Base-by-base conservation (phyloP, 495 filamentous ascomycete species). In the Penicillium flavigenum region DNA sequence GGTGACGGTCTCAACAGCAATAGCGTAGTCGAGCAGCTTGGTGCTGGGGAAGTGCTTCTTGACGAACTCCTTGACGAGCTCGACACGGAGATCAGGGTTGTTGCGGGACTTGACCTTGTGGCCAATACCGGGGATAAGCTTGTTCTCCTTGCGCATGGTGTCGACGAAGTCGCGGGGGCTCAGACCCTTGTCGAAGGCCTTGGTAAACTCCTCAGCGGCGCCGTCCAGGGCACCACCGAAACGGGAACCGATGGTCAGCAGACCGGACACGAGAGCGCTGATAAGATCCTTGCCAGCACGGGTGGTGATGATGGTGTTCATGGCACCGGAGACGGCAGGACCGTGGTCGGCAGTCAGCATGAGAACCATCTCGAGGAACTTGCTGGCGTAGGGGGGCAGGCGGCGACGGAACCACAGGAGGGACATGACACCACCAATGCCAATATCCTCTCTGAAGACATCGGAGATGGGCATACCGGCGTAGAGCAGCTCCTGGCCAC, bases 221-320 rank as follows among this genome's bases (percentile, higher is more conserved):
- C 94, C 94, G 65, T 98, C 94, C 51, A 98, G 86, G 61, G 94
- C 94, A 86, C 94, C 94, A 83, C 94, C 94, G 78, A 98, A 98
- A 51, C 94, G 88, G 48, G 93, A 96, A 70, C 94, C 94, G 65
- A 98, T 98, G 59, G 94, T 98, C 73, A 98, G 83, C 44, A 98
- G 90, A 90, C 94, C 94, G 63, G 87, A 88, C 51, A 98, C 94
- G 52, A 98, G 82, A 39, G 94, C 88, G 66, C 86, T 90, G 81
- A 98, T 96, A 61, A 98, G 82, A 76, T 98, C 94, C 82, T 98
- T 98, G 70, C 94, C 94, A 54, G 94, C 94, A 86, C 94, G 88
- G 46, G 94, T 98, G 53, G 94, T 98, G 75, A 98, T 98, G 77
- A 98, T 98, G 61, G 94, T 98, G 87, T 98, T 98, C 94, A 98